Base-by-base conservation (phyloP, 805 yeast genomes). In the Ogataea dorogensis region DNA sequence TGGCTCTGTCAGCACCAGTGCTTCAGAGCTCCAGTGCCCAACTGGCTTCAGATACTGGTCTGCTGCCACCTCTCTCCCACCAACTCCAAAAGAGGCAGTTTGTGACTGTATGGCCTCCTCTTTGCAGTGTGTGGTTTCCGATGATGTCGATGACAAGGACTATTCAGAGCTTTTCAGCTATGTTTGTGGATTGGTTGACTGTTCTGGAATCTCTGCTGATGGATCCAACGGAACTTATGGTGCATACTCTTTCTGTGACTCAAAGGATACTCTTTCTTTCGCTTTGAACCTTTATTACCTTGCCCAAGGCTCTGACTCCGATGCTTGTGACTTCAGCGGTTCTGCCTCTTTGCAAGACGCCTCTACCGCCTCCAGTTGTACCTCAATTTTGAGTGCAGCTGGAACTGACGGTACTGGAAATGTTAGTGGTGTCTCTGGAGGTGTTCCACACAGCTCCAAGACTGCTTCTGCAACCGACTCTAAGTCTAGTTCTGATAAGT, bases 201-300 rank as follows among this genome's bases (percentile, higher is more conserved):
- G 94, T 65, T 60, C 62, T 25, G 86, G 78, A 51, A 80, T 84
- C 47, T 56, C 60, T 33, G 73, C 70, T 26, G 71, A 82, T 58
- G 89, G 86, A 65, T 61, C 73, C 32, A 59, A 67, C 15, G 93
- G 91, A 57, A 51, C 55, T 5, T 84, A 84, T 58, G 93, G 93
- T 61, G 70, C 80, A 18, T 77, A 70, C 64, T 82, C 91, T 12
- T 80, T 72, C 79, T 84, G 93, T 61, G 66, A 76, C 14, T 60
- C 74, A 37, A 75, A 79, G 61, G 83, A 79, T 40, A 69, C 77
- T 65, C 68, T 84, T 51, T 72, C 84, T 24, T 84, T 71, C 54
- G 72, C 77, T 24, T 58, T 84, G 63, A 77, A 82, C 70, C 58
- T 68, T 48, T 83, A 83, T 72, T 82, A 80, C 64, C 58, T 64